phyloP scores from a whole-genome alignment of 1,284 basidiomycete species.

The Erythrobasidium hasegawianum region DNA sequence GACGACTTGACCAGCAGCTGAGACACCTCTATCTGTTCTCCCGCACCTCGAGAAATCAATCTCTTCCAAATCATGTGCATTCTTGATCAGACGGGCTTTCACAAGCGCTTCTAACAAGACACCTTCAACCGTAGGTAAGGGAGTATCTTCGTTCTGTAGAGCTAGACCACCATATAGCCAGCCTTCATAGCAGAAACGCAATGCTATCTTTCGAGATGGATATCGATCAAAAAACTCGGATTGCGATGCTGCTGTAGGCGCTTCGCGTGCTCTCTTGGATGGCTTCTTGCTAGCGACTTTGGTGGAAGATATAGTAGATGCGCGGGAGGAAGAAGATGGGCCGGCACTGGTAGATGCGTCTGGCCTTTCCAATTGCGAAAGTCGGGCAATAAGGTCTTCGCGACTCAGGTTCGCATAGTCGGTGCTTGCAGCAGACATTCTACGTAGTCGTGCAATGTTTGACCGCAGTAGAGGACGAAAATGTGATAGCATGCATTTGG shows the following conservation, averaged over 20 bases:
- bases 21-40: slow-evolving; percentile 90
- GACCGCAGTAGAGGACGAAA: background rate
- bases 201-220: slow-evolving; percentile 76
- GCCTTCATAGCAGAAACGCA: slow-evolving; percentile 88
- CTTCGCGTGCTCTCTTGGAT: background rate
- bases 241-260: background rate
- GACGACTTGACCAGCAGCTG: slow-evolving; percentile 88
- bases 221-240: slow-evolving; percentile 27
- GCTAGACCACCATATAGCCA: slow-evolving; percentile 88
- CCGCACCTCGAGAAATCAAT: slow-evolving; percentile 90
- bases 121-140: slow-evolving; percentile 83
- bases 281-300: background rate
- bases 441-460: background rate
- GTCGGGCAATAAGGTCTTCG: background rate
- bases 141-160: slow-evolving; percentile 62
- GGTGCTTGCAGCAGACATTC: background rate
- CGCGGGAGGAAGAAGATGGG: too few relatives aligned
- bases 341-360: background rate
- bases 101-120: slow-evolving; percentile 78
- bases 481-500: slow-evolving; percentile 1
- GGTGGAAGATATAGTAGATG: background rate
- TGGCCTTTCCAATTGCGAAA: background rate
- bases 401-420: background rate
- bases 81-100: slow-evolving; percentile 66
- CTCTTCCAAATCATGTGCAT: slow-evolving; percentile 66